Evolutionary conservation across 202 grass and related monocot genomes (phyloP).

Genomic region (Zizania palustris): DNA sequence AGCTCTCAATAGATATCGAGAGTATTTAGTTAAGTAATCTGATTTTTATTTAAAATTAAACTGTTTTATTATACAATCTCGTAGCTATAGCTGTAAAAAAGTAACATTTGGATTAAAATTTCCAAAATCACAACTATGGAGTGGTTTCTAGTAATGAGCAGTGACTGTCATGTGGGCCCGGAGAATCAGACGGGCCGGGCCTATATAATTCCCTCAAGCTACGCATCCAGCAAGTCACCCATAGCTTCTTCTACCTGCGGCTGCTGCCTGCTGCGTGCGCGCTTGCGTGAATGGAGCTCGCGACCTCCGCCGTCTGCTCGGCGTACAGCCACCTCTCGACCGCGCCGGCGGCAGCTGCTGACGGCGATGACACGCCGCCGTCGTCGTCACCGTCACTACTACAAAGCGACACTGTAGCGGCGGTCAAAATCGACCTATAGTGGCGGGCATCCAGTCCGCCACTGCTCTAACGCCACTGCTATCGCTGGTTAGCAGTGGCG

Average conservation of each 20-base stretch:
- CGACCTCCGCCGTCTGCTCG: constrained; percentile 33
- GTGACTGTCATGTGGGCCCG: constrained; percentile 11
- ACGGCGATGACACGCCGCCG: neutral
- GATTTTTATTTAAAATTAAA: too few relatives aligned
- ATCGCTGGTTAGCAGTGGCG: too few relatives aligned
- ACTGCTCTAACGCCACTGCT: too few relatives aligned
- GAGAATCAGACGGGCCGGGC: neutral
- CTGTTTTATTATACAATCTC: too few relatives aligned
- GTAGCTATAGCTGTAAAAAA: too few relatives aligned
- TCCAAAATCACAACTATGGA: neutral
- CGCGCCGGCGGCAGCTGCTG: neutral
- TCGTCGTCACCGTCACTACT: neutral
- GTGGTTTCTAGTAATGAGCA: constrained; percentile 21
- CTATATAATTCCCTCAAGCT: constrained; percentile 38
- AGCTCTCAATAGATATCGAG: too few relatives aligned
- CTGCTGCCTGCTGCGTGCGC: neutral
- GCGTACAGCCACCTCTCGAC: constrained; percentile 40
- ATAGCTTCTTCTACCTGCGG: neutral
- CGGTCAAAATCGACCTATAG: too few relatives aligned
- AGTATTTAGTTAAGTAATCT: too few relatives aligned
- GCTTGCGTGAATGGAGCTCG: constrained; percentile 42
- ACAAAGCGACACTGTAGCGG: too few relatives aligned
- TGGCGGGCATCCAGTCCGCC: too few relatives aligned
- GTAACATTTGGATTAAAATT: neutral
- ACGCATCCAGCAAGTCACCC: neutral